Conservation (phyloP, 1,284 basidiomycete genomes). For the Sanghuangporus weigelae region DNA sequence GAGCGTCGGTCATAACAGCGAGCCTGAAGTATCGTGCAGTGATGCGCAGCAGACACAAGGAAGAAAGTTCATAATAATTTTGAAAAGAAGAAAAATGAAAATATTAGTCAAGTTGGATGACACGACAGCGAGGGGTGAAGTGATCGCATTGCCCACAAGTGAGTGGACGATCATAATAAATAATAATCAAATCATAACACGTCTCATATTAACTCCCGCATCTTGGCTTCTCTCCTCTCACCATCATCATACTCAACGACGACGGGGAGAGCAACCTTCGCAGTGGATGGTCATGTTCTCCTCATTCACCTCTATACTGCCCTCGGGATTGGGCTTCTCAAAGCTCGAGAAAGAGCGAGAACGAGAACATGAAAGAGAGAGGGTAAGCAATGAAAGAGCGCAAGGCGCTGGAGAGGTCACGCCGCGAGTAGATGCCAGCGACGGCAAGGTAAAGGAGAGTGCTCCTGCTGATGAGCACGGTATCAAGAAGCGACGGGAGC, state of each 20-base stretch:
- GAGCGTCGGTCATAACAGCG: too few species aligned
- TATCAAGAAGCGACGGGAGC: constrained; percentile 38
- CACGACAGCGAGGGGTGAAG: too few species aligned
- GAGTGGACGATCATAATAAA: too few species aligned
- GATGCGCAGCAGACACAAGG: too few species aligned
- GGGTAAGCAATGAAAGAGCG: constrained; percentile 25
- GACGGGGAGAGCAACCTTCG: background rate
- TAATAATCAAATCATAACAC: too few species aligned
- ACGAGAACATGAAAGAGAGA: background rate
- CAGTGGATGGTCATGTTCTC: constrained; percentile 3
- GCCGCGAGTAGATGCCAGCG: background rate
- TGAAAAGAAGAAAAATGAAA: too few species aligned
- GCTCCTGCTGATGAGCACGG: constrained; percentile 26
- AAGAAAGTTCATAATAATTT: too few species aligned
- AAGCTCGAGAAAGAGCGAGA: constrained; percentile 12
- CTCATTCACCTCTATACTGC: constrained; percentile 13
- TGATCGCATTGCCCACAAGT: too few species aligned
- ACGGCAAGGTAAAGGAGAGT: constrained; percentile 7
- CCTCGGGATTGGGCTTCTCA: constrained; percentile 10
- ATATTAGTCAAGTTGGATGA: too few species aligned
- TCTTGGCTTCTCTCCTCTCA: background rate
- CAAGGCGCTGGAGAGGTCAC: constrained; percentile 2
- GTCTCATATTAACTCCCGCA: too few species aligned
- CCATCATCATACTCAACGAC: background rate
- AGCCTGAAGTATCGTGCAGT: too few species aligned